Conservation (phyloP, 2,329 filamentous ascomycete genomes). For the Talaromyces amestolkiae region DNA sequence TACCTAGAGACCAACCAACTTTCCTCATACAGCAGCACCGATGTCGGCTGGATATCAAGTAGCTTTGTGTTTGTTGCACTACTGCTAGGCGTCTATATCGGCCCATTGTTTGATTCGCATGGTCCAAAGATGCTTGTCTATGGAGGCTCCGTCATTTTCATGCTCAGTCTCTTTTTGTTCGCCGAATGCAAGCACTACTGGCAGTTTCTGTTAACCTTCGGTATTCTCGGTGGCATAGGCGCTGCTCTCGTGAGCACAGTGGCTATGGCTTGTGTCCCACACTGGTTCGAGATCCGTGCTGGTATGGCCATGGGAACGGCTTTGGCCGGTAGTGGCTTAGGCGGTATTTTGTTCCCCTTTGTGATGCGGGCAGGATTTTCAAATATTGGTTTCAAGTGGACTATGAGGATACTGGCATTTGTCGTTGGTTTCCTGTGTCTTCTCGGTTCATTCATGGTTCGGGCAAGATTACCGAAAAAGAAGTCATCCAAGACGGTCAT, state of each 20-base stretch:
- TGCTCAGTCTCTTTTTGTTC: constrained; percentile 45
- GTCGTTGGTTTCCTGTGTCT: constrained; percentile 34
- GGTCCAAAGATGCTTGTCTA: constrained; percentile 46
- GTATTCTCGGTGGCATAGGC: constrained; percentile 37
- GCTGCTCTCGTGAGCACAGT: constrained; percentile 40
- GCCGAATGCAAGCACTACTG: constrained; percentile 50
- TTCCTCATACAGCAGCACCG: constrained; percentile 40
- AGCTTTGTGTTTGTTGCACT: constrained; percentile 49
- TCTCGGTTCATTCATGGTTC: constrained; percentile 36
- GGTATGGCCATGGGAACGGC: constrained; percentile 43
- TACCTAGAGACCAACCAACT: constrained; percentile 50
- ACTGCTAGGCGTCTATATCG: constrained; percentile 48
- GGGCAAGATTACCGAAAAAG: constrained; percentile 36
- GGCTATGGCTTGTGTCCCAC: constrained; percentile 39
- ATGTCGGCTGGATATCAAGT: constrained; percentile 53
- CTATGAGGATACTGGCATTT: constrained; percentile 39
- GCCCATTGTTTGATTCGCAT: constrained; percentile 52
- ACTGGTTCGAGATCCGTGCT: constrained; percentile 42
- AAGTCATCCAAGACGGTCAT: constrained; percentile 34
- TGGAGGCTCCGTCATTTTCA: constrained; percentile 38
- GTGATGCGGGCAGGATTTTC: constrained; percentile 36
- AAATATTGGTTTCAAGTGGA: constrained; percentile 40
- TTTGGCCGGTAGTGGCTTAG: constrained; percentile 40
- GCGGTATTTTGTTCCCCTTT: constrained; percentile 40
- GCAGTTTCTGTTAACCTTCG: constrained; percentile 49